Evolutionary conservation across 106 monocot species (phyloP).

Genomic region (Phalaenopsis equestris): DNA sequence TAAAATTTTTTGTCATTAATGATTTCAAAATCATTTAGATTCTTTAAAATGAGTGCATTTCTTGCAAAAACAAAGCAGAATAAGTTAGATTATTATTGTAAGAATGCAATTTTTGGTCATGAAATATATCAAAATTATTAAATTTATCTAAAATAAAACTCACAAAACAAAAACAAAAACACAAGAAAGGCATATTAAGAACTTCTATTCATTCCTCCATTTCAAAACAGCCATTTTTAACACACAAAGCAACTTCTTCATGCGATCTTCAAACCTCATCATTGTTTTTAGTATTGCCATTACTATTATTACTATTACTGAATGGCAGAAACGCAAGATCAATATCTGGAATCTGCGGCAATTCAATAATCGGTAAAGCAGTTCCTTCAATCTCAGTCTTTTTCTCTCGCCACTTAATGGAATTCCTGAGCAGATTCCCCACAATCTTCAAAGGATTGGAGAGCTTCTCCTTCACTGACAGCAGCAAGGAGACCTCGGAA

Average conservation of each 20-base stretch:
- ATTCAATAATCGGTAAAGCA: constrained; percentile 15
- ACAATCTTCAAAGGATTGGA: constrained; percentile 31
- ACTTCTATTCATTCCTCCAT: background rate
- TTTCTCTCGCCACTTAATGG: constrained; percentile 12
- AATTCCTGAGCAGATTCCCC: constrained; percentile 23
- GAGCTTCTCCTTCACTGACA: constrained; percentile 27
- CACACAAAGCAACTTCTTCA: background rate
- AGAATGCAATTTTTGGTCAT: too few species aligned
- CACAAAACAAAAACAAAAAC: background rate
- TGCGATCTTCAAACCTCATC: constrained; percentile 1
- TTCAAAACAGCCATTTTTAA: constrained; percentile 1
- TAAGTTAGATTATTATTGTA: too few species aligned
- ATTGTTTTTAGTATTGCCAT: background rate
- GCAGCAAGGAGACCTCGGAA: constrained; percentile 33
- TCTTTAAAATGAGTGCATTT: too few species aligned
- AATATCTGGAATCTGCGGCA: constrained; percentile 21
- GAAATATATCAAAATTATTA: too few species aligned
- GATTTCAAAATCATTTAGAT: too few species aligned
- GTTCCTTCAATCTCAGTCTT: constrained; percentile 14
- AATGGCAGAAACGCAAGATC: constrained; percentile 25
- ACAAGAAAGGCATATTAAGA: background rate
- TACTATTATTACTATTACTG: background rate
- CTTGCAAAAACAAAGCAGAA: too few species aligned
- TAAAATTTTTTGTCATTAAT: too few species aligned
- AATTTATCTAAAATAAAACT: too few species aligned